Evolutionary conservation across 2,329 filamentous ascomycete species (phyloP).

Genomic region (Emericellopsis atlantica): DNA sequence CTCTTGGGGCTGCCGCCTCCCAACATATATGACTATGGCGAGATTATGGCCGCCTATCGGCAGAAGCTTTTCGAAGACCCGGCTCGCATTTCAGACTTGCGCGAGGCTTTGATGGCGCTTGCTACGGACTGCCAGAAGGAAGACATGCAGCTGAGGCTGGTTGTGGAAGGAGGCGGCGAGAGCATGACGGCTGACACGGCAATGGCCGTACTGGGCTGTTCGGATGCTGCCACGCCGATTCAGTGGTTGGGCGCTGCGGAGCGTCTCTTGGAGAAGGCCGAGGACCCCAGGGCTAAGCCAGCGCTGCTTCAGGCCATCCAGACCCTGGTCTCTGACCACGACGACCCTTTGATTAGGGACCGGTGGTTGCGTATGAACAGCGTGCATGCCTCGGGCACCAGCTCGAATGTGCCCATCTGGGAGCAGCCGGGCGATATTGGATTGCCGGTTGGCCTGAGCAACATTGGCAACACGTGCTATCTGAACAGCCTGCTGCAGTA

Average conservation of each 20-base stretch:
- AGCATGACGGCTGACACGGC: too few species aligned
- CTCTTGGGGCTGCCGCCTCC: constrained; percentile 21
- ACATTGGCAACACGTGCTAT: constrained; percentile 97
- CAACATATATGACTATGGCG: constrained; percentile 19
- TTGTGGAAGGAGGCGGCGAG: too few species aligned
- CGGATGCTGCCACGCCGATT: too few species aligned
- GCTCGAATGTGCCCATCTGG: neutral
- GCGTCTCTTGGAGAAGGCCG: too few species aligned
- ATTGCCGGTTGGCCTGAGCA: constrained; percentile 76
- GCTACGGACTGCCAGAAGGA: constrained; percentile 14
- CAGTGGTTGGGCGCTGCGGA: too few species aligned
- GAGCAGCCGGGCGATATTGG: constrained; percentile 21
- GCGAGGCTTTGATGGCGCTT: constrained; percentile 6
- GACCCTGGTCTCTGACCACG: too few species aligned
- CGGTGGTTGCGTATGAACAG: too few species aligned
- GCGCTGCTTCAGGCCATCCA: too few species aligned
- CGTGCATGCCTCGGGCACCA: neutral
- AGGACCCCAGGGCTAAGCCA: too few species aligned
- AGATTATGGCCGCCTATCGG: constrained; percentile 21
- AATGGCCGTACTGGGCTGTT: too few species aligned
- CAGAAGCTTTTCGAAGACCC: constrained; percentile 18
- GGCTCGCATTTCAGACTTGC: constrained; percentile 9
- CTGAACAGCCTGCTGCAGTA: constrained; percentile 94
- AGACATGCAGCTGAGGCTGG: too few species aligned
- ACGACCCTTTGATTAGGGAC: too few species aligned